Base-by-base conservation (phyloP, 257 asterid genomes). In the Solanum virginianum region DNA sequence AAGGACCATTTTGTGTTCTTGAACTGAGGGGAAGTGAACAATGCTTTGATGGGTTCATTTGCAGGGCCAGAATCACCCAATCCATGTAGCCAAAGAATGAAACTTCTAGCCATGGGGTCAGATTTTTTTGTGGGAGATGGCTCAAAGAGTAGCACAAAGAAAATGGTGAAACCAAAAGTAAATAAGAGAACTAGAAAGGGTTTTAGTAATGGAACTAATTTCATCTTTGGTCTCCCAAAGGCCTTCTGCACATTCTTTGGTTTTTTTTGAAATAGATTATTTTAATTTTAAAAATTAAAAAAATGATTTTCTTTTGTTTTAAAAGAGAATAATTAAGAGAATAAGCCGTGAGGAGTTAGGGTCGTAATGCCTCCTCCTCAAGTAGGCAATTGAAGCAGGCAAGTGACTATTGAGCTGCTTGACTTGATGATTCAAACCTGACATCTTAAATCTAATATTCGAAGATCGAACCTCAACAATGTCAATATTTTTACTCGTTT, bases 41-140 rank as follows among this genome's bases (percentile, higher is more conserved):
- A 82, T 82, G 92, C 75, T 91, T 89, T 95, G 89, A 95, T 95
- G 59, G 98, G 98, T 82, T 97, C 99, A 87, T 96, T 96, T 77
- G 98, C 98, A 10, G 97, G 97, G 62, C 99, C 99, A 87, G 98
- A 93, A 86, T 94, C 98, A 84, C 98, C 99, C 89, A 95, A 92
- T 17, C 99, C 98, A 63, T 97, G 99, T 49, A 97, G 94, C 98
- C 99, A 97, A 84, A 97, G 81, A 26, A 97, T 74, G 68, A 97
- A 95, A 92, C 91, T 94, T 85, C 97, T 92, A 14, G 95, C 92
- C 97, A 93, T 93, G 41, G 89, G 88, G 59, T 81, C 86, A 84
- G 92, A 85, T 59, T 65, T 62, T 74, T 75, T 57, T 11, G 36
- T n/a, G 32, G 89, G 53, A n/a, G 84, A 18, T 45, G 77, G 89